These are phyloP conservation scores for Ganoderma lingzhi DNA, from an alignment of 1,284 basidiomycete species.

Conservation along the genomic window DNA sequence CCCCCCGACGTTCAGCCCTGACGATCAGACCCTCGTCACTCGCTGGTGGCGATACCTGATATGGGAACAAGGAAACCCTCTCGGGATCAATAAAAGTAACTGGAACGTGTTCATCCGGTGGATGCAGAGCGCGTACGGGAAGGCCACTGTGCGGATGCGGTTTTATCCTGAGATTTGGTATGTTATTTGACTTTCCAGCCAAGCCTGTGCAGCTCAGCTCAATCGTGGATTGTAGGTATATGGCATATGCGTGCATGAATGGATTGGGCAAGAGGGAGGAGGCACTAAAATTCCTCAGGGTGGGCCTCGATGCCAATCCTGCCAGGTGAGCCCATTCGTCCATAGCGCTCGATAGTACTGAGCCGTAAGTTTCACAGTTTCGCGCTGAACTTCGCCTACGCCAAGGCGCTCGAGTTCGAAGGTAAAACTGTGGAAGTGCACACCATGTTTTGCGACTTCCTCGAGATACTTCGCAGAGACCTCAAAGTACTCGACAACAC, in stretches of 20 bases:
- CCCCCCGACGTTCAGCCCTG: slow-evolving; percentile 75
- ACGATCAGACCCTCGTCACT: slow-evolving; percentile 79
- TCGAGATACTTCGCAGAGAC: slow-evolving; percentile 73
- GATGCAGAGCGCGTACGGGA: slow-evolving; percentile 86
- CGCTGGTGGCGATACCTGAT: slow-evolving; percentile 94
- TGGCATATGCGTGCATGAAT: slow-evolving; percentile 86
- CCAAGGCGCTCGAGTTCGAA: slow-evolving; percentile 80
- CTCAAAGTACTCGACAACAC: slow-evolving; percentile 73
- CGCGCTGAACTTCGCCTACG: slow-evolving; percentile 90
- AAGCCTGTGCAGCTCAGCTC: no score
- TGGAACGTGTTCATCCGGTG: slow-evolving; percentile 72
- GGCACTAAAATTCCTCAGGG: slow-evolving; percentile 79
- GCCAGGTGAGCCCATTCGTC: slow-evolving; percentile 59
- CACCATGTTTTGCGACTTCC: slow-evolving; percentile 73
- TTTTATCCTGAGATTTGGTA: slow-evolving; percentile 97
- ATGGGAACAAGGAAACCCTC: slow-evolving; percentile 96
- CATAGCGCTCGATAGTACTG: neutral
- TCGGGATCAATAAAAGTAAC: slow-evolving; percentile 92
- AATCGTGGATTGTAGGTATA: slow-evolving; percentile 66
- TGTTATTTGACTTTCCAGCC: no score
- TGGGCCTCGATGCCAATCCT: slow-evolving; percentile 90
- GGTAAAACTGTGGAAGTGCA: slow-evolving; percentile 75
- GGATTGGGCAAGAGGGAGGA: slow-evolving; percentile 83
- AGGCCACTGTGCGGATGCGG: slow-evolving; percentile 89
- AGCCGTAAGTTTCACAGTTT: slow-evolving; percentile 59